A percentile compares a stretch with the other conserved stretches of the same genome.
Evolutionary conservation across 1,284 basidiomycete genomes (phyloP).

Genomic region (Thecaphora thlaspeos): DNA sequence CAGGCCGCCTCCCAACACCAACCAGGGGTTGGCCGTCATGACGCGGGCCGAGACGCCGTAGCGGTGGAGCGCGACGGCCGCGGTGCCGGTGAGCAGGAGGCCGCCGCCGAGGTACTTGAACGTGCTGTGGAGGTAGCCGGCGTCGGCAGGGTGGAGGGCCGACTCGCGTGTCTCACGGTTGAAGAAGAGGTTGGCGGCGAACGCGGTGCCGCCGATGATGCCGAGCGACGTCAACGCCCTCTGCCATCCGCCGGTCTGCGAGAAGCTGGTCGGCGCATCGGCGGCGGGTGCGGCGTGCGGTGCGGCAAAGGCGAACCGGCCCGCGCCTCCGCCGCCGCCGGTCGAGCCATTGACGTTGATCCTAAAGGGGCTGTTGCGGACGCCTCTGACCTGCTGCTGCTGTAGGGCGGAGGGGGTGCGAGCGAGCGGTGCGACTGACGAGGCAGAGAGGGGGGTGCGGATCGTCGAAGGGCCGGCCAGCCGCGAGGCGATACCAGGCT

Average conservation of each 20-base stretch:
- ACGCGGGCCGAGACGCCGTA: constrained; percentile 73
- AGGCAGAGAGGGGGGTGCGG: neutral
- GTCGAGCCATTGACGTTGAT: constrained; percentile 10
- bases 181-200: constrained; percentile 54
- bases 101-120: constrained; percentile 85
- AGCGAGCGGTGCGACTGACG: neutral
- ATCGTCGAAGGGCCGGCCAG: neutral
- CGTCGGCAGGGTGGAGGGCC: constrained; percentile 33
- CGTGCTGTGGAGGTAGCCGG: constrained; percentile 70
- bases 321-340: constrained; percentile 5
- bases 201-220: constrained; percentile 51
- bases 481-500: neutral
- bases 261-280: constrained; percentile 40
- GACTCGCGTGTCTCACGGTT: constrained; percentile 53
- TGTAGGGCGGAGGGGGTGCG: neutral
- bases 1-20: constrained; percentile 76
- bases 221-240: constrained; percentile 47
- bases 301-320: constrained; percentile 26
- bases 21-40: constrained; percentile 81
- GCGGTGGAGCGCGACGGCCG: constrained; percentile 75
- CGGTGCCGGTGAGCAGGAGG: constrained; percentile 71
- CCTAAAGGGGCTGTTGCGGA: constrained; percentile 34
- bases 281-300: constrained; percentile 42
- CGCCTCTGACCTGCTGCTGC: constrained; percentile 31
- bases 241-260: constrained; percentile 48